Conservation (phyloP, 768 basidiomycete genomes). For the Trametes sanguinea region DNA sequence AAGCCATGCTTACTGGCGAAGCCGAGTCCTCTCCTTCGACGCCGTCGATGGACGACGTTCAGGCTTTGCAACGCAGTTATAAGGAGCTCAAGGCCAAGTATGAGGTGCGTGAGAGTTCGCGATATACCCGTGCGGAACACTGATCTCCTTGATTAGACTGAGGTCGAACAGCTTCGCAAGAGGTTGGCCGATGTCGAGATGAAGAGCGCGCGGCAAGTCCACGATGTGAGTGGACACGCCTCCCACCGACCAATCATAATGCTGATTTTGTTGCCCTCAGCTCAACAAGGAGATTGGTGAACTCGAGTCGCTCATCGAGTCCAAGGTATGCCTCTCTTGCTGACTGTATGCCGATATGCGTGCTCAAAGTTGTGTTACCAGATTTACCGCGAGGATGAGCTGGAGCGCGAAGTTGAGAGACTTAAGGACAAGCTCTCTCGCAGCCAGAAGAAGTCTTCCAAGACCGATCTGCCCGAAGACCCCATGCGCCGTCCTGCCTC, state of each 20-base stretch:
- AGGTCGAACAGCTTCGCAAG: constrained; percentile 71
- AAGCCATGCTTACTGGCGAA: constrained; percentile 36
- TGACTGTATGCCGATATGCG: background rate
- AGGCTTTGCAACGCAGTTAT: constrained; percentile 43
- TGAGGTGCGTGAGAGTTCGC: constrained; percentile 44
- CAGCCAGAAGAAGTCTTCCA: constrained; percentile 58
- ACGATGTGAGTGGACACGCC: constrained; percentile 54
- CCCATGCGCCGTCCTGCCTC: constrained; percentile 12
- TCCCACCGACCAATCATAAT: background rate
- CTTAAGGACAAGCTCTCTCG: constrained; percentile 70
- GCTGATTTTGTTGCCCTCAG: constrained; percentile 40
- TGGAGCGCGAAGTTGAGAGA: constrained; percentile 81
- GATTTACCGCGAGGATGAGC: constrained; percentile 92
- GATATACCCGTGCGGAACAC: too few species aligned
- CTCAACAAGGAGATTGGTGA: constrained; percentile 92
- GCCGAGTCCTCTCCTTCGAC: constrained; percentile 15
- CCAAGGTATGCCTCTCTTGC: constrained; percentile 59
- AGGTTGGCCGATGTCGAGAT: constrained; percentile 69
- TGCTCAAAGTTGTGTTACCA: constrained; percentile 31
- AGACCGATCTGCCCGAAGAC: constrained; percentile 42
- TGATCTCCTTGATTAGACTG: constrained; percentile 42
- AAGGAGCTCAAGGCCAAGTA: constrained; percentile 52
- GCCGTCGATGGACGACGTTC: constrained; percentile 36
- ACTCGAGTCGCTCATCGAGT: constrained; percentile 89
- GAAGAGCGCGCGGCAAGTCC: constrained; percentile 68